Conservation (phyloP, 176 grass and related monocot species). For the Melocanna baccifera region DNA sequence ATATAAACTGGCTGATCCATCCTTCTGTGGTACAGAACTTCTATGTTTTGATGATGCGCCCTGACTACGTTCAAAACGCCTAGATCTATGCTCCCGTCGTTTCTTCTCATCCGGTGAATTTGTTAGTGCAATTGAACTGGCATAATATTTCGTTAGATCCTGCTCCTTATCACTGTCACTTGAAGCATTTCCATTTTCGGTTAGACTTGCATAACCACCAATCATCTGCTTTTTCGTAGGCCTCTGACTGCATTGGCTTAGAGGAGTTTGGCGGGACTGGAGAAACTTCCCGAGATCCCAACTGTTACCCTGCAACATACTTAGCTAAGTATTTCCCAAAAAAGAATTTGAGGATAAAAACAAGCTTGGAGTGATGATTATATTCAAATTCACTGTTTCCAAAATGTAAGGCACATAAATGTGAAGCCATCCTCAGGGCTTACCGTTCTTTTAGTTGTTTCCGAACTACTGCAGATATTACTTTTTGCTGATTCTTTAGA, state of each 20-base stretch:
- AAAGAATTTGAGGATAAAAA: conserved; percentile 11
- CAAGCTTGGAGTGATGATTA: neutral
- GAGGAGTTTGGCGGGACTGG: conserved; percentile 41
- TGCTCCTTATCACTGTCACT: conserved; percentile 72
- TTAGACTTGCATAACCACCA: conserved; percentile 34
- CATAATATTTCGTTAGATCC: conserved; percentile 66
- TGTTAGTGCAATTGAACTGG: conserved; percentile 54
- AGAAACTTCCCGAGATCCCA: conserved; percentile 47
- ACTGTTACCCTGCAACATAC: conserved; percentile 43
- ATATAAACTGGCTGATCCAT: conserved; percentile 29
- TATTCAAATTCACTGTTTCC: neutral
- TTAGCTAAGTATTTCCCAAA: conserved; percentile 16
- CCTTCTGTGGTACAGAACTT: conserved; percentile 37
- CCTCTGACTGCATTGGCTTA: conserved; percentile 43
- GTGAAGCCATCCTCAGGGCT: neutral
- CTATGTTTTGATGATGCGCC: conserved; percentile 34
- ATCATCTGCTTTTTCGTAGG: conserved; percentile 48
- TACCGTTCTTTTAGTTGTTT: conserved; percentile 56
- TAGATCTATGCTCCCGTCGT: conserved; percentile 67
- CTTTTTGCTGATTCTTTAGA: conserved; percentile 34
- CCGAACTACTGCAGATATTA: conserved; percentile 37
- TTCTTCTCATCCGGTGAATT: conserved; percentile 85
- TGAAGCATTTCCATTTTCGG: conserved; percentile 49
- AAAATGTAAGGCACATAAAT: neutral
- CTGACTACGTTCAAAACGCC: conserved; percentile 73